Evolutionary conservation across 345 rosid species (phyloP).

Genomic region (Triadica sebifera): DNA sequence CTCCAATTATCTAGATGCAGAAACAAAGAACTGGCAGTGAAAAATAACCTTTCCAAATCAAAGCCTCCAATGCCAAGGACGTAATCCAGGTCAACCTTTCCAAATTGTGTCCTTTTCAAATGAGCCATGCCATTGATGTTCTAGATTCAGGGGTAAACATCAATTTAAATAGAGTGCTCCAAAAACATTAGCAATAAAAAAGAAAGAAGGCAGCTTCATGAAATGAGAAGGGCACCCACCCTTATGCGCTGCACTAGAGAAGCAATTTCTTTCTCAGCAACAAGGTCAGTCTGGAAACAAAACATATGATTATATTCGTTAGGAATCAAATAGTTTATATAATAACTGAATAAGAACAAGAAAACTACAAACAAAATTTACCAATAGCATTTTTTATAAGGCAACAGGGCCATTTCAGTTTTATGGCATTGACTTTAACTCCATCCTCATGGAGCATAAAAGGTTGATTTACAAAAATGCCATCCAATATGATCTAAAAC

Average conservation of each 20-base stretch:
- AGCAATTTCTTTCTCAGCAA: slow-evolving; percentile 57
- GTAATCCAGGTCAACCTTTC: slow-evolving; percentile 74
- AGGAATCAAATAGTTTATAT: background rate
- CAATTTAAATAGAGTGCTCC: slow-evolving; percentile 15
- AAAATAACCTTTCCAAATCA: slow-evolving; percentile 81
- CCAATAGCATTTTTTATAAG: background rate
- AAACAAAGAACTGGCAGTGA: slow-evolving; percentile 14
- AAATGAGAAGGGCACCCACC: slow-evolving; percentile 37
- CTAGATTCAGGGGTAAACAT: slow-evolving; percentile 30
- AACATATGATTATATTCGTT: slow-evolving; percentile 18
- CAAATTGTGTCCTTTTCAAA: slow-evolving; percentile 54
- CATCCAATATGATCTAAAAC: background rate
- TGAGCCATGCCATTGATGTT: slow-evolving; percentile 73
- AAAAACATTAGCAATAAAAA: slow-evolving; percentile 5
- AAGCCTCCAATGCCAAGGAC: slow-evolving; percentile 98
- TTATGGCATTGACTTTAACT: background rate
- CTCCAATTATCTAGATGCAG: slow-evolving; percentile 5
- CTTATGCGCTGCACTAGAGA: slow-evolving; percentile 66
- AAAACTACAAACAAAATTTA: background rate
- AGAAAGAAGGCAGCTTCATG: background rate
- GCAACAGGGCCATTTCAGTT: background rate
- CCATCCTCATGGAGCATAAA: background rate
- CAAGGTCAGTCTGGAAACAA: slow-evolving; percentile 74
- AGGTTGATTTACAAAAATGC: background rate
- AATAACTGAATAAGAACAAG: background rate